A percentile compares a stretch with the other conserved stretches of the same genome.
Evolutionary conservation across 345 rosid species (phyloP).

Genomic region (Crucihimalaya himalaica): DNA sequence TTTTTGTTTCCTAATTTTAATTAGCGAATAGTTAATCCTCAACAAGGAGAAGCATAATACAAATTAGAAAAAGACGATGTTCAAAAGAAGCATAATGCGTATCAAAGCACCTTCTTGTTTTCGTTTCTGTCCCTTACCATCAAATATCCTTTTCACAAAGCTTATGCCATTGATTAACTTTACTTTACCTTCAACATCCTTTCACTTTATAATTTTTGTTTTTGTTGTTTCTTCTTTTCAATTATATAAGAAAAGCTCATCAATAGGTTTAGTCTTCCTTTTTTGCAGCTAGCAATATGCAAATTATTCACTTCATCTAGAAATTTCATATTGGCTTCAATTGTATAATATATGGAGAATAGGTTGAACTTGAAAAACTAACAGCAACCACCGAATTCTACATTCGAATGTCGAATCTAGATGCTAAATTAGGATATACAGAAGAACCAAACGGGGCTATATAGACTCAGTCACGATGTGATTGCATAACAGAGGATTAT

Average conservation of each 20-base stretch:
- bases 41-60: background rate
- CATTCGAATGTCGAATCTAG: no score
- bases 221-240: background rate
- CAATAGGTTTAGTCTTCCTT: background rate
- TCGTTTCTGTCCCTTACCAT: background rate
- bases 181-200: background rate
- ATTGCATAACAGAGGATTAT: background rate
- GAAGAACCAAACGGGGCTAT: no score
- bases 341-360: background rate
- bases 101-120: constrained; percentile 10
- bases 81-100: constrained; percentile 16
- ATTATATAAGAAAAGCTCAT: background rate
- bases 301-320: background rate
- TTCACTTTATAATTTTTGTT: background rate
- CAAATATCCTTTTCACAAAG: background rate
- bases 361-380: background rate
- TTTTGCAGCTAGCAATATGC: background rate
- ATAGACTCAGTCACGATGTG: background rate
- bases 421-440: no score
- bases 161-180: constrained; percentile 14
- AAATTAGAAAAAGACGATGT: background rate
- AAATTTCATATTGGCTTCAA: background rate
- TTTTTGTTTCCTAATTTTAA: background rate
- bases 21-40: background rate
- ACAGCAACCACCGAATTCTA: background rate